Evolutionary conservation across 148 eudicot genomes (phyloP).

Genomic region (Rhododendron griersonianum): DNA sequence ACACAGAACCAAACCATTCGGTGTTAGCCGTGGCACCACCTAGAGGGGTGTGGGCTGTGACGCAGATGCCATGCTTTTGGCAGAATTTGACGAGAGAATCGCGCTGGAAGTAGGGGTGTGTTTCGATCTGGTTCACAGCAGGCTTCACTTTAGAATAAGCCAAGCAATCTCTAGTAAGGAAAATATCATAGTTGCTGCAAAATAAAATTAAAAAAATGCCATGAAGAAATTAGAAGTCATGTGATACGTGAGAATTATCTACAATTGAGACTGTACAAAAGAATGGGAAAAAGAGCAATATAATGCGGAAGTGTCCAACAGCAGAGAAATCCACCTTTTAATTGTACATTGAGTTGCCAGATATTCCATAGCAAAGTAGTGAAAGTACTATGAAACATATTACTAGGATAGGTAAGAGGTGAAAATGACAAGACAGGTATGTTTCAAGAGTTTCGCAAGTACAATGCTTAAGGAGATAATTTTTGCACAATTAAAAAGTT

Average conservation of each 20-base stretch:
- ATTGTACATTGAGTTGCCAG: no score
- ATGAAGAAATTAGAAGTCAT: background rate
- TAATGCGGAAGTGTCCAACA: background rate
- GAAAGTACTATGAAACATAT: background rate
- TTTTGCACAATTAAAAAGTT: background rate
- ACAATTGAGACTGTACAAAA: background rate
- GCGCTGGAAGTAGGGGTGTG: slow-evolving; percentile 93
- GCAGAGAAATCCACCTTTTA: background rate
- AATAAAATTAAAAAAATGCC: background rate
- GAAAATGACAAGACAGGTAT: background rate
- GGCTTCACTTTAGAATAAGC: slow-evolving; percentile 92
- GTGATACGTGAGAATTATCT: background rate
- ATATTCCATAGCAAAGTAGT: background rate
- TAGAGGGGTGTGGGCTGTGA: slow-evolving; percentile 93
- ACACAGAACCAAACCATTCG: slow-evolving; percentile 88
- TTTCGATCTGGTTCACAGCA: slow-evolving; percentile 95
- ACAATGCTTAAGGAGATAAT: background rate
- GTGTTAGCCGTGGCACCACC: slow-evolving; percentile 84
- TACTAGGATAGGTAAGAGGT: background rate
- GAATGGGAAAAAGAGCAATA: background rate
- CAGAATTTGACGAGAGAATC: slow-evolving; percentile 84
- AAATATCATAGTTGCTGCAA: slow-evolving; percentile 91
- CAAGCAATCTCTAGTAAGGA: slow-evolving; percentile 81
- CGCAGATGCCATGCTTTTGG: slow-evolving; percentile 76
- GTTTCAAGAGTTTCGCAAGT: background rate